phyloP scores from a whole-genome alignment of 305 asterid genomes.

The Rubia balearica region DNA sequence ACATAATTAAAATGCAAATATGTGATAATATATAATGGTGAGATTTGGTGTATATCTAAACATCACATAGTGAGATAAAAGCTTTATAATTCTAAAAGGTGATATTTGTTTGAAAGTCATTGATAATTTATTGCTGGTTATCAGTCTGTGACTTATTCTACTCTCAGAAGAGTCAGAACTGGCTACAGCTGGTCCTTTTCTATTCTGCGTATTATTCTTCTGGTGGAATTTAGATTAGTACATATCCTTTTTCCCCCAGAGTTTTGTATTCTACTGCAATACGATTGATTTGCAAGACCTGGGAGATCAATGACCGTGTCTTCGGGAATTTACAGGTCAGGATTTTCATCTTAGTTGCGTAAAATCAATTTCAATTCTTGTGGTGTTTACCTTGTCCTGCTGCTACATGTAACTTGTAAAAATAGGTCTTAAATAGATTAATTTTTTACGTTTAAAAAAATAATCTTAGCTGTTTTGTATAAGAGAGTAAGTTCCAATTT shows the following conservation, averaged over 20 bases:
- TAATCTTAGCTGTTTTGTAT: background rate
- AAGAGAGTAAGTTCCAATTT: background rate
- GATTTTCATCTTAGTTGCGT: constrained; percentile 8
- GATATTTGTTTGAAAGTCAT: background rate
- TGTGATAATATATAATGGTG: background rate
- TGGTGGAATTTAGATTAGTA: background rate
- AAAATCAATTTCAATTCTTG: background rate
- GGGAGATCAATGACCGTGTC: constrained; percentile 91
- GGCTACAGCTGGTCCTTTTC: background rate
- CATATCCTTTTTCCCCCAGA: constrained; percentile 29
- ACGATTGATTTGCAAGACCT: constrained; percentile 90
- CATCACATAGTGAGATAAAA: background rate
- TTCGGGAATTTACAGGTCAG: constrained; percentile 88
- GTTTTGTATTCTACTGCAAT: constrained; percentile 71
- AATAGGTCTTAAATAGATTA: background rate
- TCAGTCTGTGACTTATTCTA: constrained; percentile 6
- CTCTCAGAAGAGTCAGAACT: background rate
- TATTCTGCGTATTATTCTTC: constrained; percentile 2
- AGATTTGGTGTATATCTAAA: background rate
- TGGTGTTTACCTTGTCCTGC: background rate
- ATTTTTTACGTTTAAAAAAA: background rate
- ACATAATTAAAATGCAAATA: too few species aligned
- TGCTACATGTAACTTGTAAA: background rate
- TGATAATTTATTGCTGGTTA: background rate
- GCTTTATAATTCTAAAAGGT: constrained; percentile 7